phyloP scores from a whole-genome alignment of 1,139 yeast genomes.

The Hemisphaericaspora xylanilytica region DNA sequence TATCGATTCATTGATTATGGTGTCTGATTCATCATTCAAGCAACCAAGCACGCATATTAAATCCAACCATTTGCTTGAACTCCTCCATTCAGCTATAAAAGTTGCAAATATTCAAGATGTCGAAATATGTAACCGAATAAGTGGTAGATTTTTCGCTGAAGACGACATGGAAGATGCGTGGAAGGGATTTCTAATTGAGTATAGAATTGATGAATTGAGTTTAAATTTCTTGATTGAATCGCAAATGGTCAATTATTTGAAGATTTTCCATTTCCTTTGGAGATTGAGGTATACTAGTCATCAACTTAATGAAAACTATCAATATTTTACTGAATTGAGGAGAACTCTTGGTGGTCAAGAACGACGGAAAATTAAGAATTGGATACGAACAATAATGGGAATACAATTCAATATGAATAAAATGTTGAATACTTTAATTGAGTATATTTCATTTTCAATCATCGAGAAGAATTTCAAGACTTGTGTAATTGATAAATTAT shows the following conservation, averaged over 20 bases:
- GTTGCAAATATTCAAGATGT: conserved; percentile 37
- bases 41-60: conserved; percentile 64
- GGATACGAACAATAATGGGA: conserved; percentile 35
- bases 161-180: conserved; percentile 65
- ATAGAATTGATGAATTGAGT: conserved; percentile 58
- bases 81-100: conserved; percentile 65
- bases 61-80: conserved; percentile 62
- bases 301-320: conserved; percentile 44
- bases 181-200: conserved; percentile 92
- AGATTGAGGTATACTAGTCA: conserved; percentile 62
- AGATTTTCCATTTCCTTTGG: conserved; percentile 86
- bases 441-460: conserved; percentile 47
- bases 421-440: conserved; percentile 42
- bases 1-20: conserved; percentile 58
- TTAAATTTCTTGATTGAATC: conserved; percentile 27
- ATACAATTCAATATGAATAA: conserved; percentile 46
- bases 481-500: conserved; percentile 21
- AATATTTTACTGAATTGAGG: conserved; percentile 19
- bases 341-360: conserved; percentile 12
- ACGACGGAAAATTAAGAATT: conserved; percentile 24
- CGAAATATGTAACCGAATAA: conserved; percentile 41
- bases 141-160: conserved; percentile 75
- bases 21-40: conserved; percentile 54
- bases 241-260: conserved; percentile 53
- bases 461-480: conserved; percentile 42